These are phyloP conservation scores for Angomonas ambiguus DNA, from an alignment of 208 protist species.

Conservation along the genomic window DNA sequence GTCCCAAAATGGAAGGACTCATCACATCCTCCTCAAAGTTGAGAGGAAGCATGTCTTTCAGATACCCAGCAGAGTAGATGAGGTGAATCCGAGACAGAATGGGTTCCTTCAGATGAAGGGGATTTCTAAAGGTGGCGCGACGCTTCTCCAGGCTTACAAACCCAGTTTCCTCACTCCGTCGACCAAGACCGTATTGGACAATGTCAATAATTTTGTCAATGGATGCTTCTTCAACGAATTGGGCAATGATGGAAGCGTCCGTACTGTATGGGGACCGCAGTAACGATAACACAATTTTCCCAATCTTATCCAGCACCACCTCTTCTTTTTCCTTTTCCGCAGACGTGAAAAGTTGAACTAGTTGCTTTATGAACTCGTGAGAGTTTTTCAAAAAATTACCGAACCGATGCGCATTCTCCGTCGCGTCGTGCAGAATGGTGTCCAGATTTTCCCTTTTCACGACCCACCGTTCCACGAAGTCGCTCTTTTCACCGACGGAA, in stretches of 20 bases:
- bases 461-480: conserved; percentile 29
- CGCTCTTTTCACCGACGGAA: conserved; percentile 4
- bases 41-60: conserved; percentile 73
- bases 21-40: conserved; percentile 67
- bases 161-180: conserved; percentile 42
- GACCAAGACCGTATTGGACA: conserved; percentile 72
- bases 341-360: conserved; percentile 44
- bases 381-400: conserved; percentile 47
- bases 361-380: conserved; percentile 42
- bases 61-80: conserved; percentile 55
- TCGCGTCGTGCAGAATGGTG: conserved; percentile 41
- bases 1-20: conserved; percentile 45
- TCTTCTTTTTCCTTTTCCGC: conserved; percentile 28
- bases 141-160: conserved; percentile 65
- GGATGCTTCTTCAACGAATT: conserved; percentile 60
- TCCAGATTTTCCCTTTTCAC: conserved; percentile 55
- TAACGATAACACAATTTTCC: conserved; percentile 41
- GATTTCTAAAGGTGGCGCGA: conserved; percentile 66
- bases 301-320: conserved; percentile 33
- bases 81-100: conserved; percentile 58
- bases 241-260: conserved; percentile 63
- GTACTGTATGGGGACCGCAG: conserved; percentile 61
- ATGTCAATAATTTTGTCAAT: conserved; percentile 73
- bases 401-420: conserved; percentile 49
- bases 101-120: conserved; percentile 40